phyloP scores from a whole-genome alignment of 331 rosid species.

The Cydonia oblonga region DNA sequence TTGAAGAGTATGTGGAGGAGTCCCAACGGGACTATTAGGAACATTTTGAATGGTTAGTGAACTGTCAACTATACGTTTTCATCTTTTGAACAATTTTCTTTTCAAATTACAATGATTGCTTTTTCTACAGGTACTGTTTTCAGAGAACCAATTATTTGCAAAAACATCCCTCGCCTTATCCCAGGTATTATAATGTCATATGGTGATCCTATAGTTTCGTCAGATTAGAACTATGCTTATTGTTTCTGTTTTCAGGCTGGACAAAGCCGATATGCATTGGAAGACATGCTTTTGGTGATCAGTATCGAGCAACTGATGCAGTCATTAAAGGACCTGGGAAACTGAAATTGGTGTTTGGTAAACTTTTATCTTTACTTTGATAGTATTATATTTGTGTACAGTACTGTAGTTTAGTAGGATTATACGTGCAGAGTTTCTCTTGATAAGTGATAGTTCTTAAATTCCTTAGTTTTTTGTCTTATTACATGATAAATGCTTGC shows the following conservation, averaged over 20 bases:
- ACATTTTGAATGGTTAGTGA: slow-evolving; percentile 75
- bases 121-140: slow-evolving; percentile 80
- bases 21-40: slow-evolving; percentile 97
- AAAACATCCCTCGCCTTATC: slow-evolving; percentile 84
- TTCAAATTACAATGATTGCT: not conserved
- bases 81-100: not conserved
- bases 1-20: slow-evolving; percentile 96
- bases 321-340: slow-evolving; percentile 87
- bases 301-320: slow-evolving; percentile 85
- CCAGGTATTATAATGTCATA: slow-evolving; percentile 52
- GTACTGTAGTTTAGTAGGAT: not conserved
- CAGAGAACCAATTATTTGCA: slow-evolving; percentile 97
- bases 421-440: not conserved
- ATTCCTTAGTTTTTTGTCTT: not conserved
- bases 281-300: slow-evolving; percentile 98
- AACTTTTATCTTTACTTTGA: not conserved
- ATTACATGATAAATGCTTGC: slow-evolving; percentile 13
- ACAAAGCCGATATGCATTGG: slow-evolving; percentile 90
- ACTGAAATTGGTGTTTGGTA: slow-evolving; percentile 86
- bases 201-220: not conserved
- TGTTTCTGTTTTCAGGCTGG: slow-evolving; percentile 55
- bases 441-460: not conserved
- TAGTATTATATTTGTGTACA: not conserved
- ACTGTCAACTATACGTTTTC: not conserved
- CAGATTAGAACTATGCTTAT: slow-evolving; percentile 8